Percentiles rank a stretch among this genome's conserved stretches.
These are phyloP conservation scores for Aspergillus sp. DNA, from an alignment of 2,329 filamentous ascomycete genomes.

Conservation along the genomic window DNA sequence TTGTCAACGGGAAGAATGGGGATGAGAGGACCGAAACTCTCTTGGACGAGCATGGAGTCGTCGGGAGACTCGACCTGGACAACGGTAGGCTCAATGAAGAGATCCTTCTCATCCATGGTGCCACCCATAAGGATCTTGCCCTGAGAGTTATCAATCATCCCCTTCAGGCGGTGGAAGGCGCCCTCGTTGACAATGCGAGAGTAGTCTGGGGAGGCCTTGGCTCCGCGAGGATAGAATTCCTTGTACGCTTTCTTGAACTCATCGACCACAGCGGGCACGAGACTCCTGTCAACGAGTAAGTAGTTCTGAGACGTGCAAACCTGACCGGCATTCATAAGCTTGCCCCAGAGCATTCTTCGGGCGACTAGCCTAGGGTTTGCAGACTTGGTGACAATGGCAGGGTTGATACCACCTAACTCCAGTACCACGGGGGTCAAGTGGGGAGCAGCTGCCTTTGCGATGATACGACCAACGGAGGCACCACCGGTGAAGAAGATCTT, in stretches of 20 bases:
- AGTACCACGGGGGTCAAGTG: conserved; percentile 83
- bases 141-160: conserved; percentile 79
- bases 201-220: conserved; percentile 75
- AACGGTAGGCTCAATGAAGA: conserved; percentile 90
- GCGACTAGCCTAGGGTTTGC: conserved; percentile 79
- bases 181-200: conserved; percentile 75
- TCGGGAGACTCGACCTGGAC: conserved; percentile 74
- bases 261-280: conserved; percentile 70
- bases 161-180: conserved; percentile 80
- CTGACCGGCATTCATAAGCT: conserved; percentile 83
- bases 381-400: conserved; percentile 84
- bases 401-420: conserved; percentile 89
- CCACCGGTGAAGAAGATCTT: conserved; percentile 97
- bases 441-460: conserved; percentile 85
- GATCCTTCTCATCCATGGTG: conserved; percentile 72
- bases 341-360: conserved; percentile 82
- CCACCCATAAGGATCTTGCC: conserved; percentile 89
- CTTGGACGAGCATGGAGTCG: conserved; percentile 76
- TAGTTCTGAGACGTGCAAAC: conserved; percentile 94
- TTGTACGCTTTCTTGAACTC: conserved; percentile 70
- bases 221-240: conserved; percentile 81
- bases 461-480: conserved; percentile 75
- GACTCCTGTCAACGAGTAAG: conserved; percentile 73
- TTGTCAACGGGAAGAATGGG: conserved; percentile 74
- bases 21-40: conserved; percentile 92